phyloP scores from a whole-genome alignment of 2,329 filamentous ascomycete genomes.

The Bipolaris oryzae region DNA sequence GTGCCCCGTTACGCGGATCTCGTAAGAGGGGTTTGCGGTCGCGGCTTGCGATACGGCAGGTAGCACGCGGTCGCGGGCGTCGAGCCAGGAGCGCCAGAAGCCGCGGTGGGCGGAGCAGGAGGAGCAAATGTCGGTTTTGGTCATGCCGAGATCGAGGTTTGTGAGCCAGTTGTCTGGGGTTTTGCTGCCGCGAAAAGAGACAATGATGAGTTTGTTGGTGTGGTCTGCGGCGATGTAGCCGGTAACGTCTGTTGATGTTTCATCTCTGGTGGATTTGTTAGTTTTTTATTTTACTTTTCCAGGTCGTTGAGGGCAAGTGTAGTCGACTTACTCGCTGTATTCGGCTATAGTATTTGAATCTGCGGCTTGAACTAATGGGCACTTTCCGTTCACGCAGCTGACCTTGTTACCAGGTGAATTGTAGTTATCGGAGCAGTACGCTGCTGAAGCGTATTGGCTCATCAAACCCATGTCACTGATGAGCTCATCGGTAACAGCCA shows the following conservation, averaged over 20 bases:
- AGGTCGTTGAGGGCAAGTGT: too few relatives aligned
- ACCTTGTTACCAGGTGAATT: constrained; percentile 51
- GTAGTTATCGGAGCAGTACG: constrained; percentile 59
- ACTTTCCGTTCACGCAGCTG: constrained; percentile 55
- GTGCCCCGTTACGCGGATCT: constrained; percentile 67
- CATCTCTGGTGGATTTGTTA: constrained; percentile 14
- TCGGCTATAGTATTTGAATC: constrained; percentile 53
- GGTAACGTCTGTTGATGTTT: constrained; percentile 50
- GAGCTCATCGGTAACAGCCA: constrained; percentile 27
- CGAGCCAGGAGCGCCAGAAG: constrained; percentile 64
- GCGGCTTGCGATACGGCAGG: constrained; percentile 54
- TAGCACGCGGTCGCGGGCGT: constrained; percentile 55
- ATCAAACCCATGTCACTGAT: constrained; percentile 38
- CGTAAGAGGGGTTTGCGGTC: constrained; percentile 58
- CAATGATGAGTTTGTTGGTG: constrained; percentile 59
- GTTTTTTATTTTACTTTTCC: background rate
- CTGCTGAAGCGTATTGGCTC: constrained; percentile 57
- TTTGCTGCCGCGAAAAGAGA: constrained; percentile 64
- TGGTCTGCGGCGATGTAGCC: constrained; percentile 55
- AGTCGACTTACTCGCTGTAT: constrained; percentile 41
- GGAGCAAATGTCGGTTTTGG: constrained; percentile 50
- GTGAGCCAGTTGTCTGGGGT: constrained; percentile 67
- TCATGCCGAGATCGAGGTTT: constrained; percentile 56
- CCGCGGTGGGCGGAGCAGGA: constrained; percentile 64
- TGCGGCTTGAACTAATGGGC: constrained; percentile 56